Conservation (phyloP, 305 asterid genomes). For the Stenogyne calaminthoides region DNA sequence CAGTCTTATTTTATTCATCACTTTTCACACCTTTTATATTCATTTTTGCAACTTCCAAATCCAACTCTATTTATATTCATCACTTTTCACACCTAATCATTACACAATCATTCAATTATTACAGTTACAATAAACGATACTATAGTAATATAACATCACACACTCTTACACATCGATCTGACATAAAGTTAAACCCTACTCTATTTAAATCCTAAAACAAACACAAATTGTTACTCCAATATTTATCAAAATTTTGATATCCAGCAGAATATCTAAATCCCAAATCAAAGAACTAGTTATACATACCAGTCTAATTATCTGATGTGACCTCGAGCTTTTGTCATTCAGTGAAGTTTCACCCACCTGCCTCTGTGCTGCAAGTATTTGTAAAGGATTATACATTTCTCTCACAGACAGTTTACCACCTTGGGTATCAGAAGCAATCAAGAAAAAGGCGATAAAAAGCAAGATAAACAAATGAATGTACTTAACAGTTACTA, state of each 20-base stretch:
- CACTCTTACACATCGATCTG: too few species aligned
- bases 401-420: conserved; percentile 1
- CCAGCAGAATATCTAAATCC: not conserved
- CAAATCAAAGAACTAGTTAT: not conserved
- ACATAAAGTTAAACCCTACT: too few species aligned
- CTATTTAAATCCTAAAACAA: too few species aligned
- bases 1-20: too few species aligned
- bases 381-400: conserved; percentile 16
- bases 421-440: conserved; percentile 1
- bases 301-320: conserved; percentile 90
- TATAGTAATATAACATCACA: too few species aligned
- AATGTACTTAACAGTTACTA: not conserved
- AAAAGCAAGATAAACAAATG: conserved; percentile 12
- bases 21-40: too few species aligned
- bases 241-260: not conserved
- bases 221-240: too few species aligned
- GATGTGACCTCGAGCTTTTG: conserved; percentile 98
- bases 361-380: conserved; percentile 96
- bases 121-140: too few species aligned
- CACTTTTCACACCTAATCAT: too few species aligned
- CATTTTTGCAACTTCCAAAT: too few species aligned
- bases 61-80: too few species aligned
- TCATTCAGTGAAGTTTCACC: conserved; percentile 91
- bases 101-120: too few species aligned
- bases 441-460: conserved; percentile 11